Percentiles rank a stretch among this genome's conserved stretches.
Evolutionary conservation across 352 stramenopile species (phyloP).

Genomic region (Globisporangium splendens): DNA sequence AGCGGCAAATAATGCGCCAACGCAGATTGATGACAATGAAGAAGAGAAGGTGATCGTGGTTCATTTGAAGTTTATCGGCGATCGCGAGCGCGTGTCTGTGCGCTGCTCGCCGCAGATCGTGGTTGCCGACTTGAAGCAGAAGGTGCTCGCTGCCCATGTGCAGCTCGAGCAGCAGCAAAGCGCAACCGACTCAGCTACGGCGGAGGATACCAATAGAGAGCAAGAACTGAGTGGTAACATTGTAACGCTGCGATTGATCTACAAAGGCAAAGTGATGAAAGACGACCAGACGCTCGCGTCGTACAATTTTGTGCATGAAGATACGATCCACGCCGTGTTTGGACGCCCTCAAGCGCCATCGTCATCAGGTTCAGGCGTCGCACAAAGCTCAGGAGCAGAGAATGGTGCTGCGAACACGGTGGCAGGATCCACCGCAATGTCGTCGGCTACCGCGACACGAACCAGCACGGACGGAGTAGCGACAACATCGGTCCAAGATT

Average conservation of each 20-base stretch:
- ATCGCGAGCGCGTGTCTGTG: conserved; percentile 26
- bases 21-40: background rate
- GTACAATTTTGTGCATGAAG: conserved; percentile 30
- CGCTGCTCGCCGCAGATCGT: conserved; percentile 14
- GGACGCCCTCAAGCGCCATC: conserved; percentile 10
- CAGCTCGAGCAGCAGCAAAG: background rate
- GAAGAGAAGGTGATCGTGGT: conserved; percentile 15
- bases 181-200: background rate
- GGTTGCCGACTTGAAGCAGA: conserved; percentile 25
- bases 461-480: background rate
- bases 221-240: background rate
- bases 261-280: conserved; percentile 52
- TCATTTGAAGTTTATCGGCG: conserved; percentile 41
- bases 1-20: background rate
- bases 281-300: conserved; percentile 27
- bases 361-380: no score
- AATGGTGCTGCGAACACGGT: background rate
- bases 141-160: conserved; percentile 13
- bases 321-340: conserved; percentile 44
- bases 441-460: background rate
- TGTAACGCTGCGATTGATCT: conserved; percentile 32
- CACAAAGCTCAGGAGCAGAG: background rate
- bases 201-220: background rate
- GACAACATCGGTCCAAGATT: background rate
- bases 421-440: background rate